These are phyloP conservation scores for Talaromyces liani DNA, from an alignment of 495 filamentous ascomycete genomes.

Conservation along the genomic window DNA sequence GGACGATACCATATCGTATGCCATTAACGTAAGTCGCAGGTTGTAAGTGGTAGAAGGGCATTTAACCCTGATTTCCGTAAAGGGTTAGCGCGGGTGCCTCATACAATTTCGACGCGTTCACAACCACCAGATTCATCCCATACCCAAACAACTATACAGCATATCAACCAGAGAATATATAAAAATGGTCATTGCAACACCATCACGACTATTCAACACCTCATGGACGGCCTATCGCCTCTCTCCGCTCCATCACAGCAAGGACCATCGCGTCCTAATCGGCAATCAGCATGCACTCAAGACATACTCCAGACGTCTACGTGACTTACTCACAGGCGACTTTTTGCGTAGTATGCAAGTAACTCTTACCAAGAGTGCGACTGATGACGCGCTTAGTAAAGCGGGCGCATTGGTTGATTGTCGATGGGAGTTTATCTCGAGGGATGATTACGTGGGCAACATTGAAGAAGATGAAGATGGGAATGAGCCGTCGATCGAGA, in stretches of 20 bases:
- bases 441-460: conserved; percentile 13
- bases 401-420: conserved; percentile 40
- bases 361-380: conserved; percentile 12
- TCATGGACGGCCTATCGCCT: conserved; percentile 51
- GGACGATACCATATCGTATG: no score
- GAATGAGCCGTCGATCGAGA: conserved; percentile 4
- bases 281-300: conserved; percentile 29
- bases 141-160: background rate
- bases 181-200: conserved; percentile 6
- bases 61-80: background rate
- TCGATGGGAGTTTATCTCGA: conserved; percentile 36
- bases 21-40: no score
- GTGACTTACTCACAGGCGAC: conserved; percentile 45
- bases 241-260: conserved; percentile 44
- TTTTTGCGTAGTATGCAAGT: conserved; percentile 37
- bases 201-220: conserved; percentile 40
- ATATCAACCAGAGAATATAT: background rate
- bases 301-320: conserved; percentile 42
- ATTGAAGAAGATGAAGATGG: conserved; percentile 4
- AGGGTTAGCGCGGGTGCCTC: background rate
- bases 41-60: no score
- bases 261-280: conserved; percentile 32
- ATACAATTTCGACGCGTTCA: background rate
- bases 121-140: background rate
- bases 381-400: conserved; percentile 30